Percentiles rank a stretch among this genome's conserved stretches.
These are phyloP conservation scores for Cucumis hystrix DNA, from an alignment of 306 rosid species.

Conservation along the genomic window DNA sequence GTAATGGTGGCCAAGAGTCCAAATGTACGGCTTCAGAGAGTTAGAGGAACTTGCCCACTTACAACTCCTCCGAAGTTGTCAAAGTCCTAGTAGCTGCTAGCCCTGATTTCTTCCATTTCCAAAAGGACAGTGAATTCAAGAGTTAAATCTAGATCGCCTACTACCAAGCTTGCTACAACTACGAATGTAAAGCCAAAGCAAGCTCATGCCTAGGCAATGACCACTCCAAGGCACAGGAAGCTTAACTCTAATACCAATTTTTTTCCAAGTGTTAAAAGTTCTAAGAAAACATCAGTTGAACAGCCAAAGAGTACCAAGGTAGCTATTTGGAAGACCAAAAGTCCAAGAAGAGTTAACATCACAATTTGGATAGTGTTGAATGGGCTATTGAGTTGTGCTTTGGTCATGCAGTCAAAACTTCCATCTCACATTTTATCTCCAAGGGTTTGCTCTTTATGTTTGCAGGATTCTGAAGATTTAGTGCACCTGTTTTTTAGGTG, in stretches of 20 bases:
- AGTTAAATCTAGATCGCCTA: conserved; percentile 27
- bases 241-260: conserved; percentile 36
- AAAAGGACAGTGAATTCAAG: conserved; percentile 23
- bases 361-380: no score
- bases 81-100: conserved; percentile 51
- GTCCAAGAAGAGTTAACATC: no score
- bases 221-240: conserved; percentile 69
- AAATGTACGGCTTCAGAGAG: conserved; percentile 53
- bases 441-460: no score
- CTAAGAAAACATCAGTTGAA: conserved; percentile 24
- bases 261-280: conserved; percentile 63
- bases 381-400: no score
- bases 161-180: conserved; percentile 36
- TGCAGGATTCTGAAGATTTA: no score
- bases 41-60: conserved; percentile 60
- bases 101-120: conserved; percentile 49
- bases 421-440: no score
- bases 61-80: conserved; percentile 72
- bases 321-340: conserved; percentile 11
- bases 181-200: conserved; percentile 51
- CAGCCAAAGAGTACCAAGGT: conserved; percentile 46
- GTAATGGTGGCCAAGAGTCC: conserved; percentile 99
- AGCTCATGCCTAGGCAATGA: conserved; percentile 42
- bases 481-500: no score
- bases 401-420: no score